Evolutionary conservation across 2,329 filamentous ascomycete genomes (phyloP).

Genomic region (Colletotrichum melonis): DNA sequence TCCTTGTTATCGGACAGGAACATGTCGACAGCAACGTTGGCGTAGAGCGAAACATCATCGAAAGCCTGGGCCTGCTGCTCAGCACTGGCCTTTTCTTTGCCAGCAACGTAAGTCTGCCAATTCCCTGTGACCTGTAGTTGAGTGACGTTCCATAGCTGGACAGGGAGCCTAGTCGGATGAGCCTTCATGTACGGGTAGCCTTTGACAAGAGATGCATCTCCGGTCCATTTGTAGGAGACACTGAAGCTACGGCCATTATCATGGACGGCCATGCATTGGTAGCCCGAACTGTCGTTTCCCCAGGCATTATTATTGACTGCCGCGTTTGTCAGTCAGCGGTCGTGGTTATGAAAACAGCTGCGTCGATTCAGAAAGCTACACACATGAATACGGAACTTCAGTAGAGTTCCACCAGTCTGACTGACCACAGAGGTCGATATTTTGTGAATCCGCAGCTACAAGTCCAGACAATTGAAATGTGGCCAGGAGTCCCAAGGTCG

Average conservation of each 20-base stretch:
- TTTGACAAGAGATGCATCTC: conserved; percentile 32
- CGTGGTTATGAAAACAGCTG: not conserved
- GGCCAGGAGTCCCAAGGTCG: conserved; percentile 2
- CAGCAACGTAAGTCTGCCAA: conserved; percentile 29
- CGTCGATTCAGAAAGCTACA: not conserved
- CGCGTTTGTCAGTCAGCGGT: not conserved
- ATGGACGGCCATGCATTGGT: conserved; percentile 31
- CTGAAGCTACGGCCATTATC: conserved; percentile 26
- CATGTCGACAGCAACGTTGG: conserved; percentile 35
- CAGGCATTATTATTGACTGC: conserved; percentile 34
- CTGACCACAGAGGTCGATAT: conserved; percentile 30
- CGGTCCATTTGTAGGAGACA: conserved; percentile 32
- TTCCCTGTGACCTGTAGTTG: conserved; percentile 27
- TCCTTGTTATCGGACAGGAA: conserved; percentile 29
- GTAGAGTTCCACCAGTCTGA: conserved; percentile 35
- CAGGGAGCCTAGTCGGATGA: conserved; percentile 21
- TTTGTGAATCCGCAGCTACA: conserved; percentile 4
- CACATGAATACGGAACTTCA: conserved; percentile 33
- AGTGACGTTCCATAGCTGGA: conserved; percentile 32
- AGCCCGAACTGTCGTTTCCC: conserved; percentile 34
- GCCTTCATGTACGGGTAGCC: conserved; percentile 33
- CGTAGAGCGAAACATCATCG: conserved; percentile 24
- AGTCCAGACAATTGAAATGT: conserved; percentile 5
- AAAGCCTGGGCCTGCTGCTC: conserved; percentile 25
- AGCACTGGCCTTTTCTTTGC: conserved; percentile 21